Percentiles rank a stretch among this genome's conserved stretches.
Evolutionary conservation across 2,329 filamentous ascomycete genomes (phyloP).

Genomic region (Hypoxylon sp.): DNA sequence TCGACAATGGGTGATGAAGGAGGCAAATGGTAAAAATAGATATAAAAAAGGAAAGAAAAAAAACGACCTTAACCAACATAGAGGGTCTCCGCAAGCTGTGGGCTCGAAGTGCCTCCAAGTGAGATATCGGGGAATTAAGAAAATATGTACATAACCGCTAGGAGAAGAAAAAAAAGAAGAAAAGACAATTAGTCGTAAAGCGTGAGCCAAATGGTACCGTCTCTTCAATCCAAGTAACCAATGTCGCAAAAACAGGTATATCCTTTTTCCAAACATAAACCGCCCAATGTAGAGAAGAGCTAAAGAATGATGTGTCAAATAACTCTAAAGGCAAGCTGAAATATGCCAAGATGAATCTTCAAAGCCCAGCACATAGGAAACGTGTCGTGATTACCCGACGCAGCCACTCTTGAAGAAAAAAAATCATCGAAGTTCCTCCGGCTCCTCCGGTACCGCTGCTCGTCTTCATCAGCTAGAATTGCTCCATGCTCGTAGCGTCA

Average conservation of each 20-base stretch:
- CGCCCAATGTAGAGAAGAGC: conserved; percentile 26
- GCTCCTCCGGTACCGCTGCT: conserved; percentile 28
- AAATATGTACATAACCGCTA: conserved; percentile 32
- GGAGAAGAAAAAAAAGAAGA: conserved; percentile 26
- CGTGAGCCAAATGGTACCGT: conserved; percentile 33
- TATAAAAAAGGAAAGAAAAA: conserved; percentile 25
- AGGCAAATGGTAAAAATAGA: conserved; percentile 24
- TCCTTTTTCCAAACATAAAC: conserved; percentile 39
- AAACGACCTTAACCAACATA: conserved; percentile 18
- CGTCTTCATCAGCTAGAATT: conserved; percentile 7
- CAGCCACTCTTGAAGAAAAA: conserved; percentile 13
- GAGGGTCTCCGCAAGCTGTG: conserved; percentile 21
- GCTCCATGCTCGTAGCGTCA: not conserved
- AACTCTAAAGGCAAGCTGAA: conserved; percentile 13
- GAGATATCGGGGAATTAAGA: conserved; percentile 17
- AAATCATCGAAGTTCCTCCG: conserved; percentile 22
- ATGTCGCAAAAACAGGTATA: conserved; percentile 37
- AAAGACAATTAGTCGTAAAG: conserved; percentile 40
- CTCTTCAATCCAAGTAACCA: conserved; percentile 33
- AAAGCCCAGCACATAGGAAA: conserved; percentile 19
- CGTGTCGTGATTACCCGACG: conserved; percentile 28
- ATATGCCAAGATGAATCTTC: conserved; percentile 19
- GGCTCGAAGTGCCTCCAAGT: conserved; percentile 25
- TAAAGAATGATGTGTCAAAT: conserved; percentile 17
- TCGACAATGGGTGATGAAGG: conserved; percentile 16